Evolutionary conservation across 2,329 filamentous ascomycete genomes (phyloP), one percentile per base, ranked within the genome.

Genomic region (Monilinia vaccinii-corymbosi): DNA sequence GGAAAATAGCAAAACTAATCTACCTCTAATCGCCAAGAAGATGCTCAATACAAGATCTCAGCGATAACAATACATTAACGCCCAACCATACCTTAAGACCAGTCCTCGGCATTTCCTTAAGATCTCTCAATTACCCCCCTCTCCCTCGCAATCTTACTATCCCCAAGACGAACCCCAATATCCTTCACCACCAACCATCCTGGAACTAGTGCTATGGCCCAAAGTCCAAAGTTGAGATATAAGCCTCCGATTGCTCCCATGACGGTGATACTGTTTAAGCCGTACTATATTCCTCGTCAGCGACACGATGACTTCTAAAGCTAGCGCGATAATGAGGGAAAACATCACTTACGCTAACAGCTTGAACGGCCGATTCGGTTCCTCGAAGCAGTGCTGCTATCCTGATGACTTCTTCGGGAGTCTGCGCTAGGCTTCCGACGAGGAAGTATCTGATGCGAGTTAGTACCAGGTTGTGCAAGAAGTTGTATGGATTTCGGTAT

Each of bases 291-390:
- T 11, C 25, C 34, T 11, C 7, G 25, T 48, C 16, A 32, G 11
- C 32, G 49, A 31, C 4, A 11, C 25, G 11, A 13, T n/a, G 3
- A 2, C 28, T n/a, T 6, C 0, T 34, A 2, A 28, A 42, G 18
- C 45, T 2, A 25, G 31, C 34, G 9, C 6, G 25, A 28, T 28
- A 28, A 28, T 9, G 40, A 49, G 14, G 16, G 21, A 10, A 53
- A 18, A 6, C 1, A 14, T 7, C 4, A 72, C 76, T 66, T 67
- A 78, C 76, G 67, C 84, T 87, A 18, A 91, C 73, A 8, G 86
- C 87, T 69, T 91, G 87, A 74, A 84, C 86, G 0, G 85, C 87
- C 1, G 85, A 88, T 72, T 91, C 87, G 0, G 84, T 87, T 1
- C 84, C 87, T 59, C 87, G 78, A 3, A 91, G 75, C 14, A 91